A percentile compares a stretch with the other conserved stretches of the same genome.
Conservation (phyloP, 2,329 filamentous ascomycete species). For the Fusarium sp. region DNA sequence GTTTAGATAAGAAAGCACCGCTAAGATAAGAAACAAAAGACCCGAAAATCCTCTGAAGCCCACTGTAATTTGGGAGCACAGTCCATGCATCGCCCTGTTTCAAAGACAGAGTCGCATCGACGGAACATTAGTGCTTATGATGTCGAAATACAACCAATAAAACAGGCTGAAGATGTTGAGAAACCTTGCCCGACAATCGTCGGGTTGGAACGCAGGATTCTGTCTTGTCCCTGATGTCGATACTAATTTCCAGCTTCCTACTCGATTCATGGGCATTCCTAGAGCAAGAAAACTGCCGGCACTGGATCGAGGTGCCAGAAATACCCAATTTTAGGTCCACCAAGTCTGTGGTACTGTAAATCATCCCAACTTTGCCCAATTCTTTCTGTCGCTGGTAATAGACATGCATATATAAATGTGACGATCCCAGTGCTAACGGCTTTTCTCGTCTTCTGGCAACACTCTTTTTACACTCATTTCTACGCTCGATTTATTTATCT, state of each 20-base stretch:
- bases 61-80: not conserved
- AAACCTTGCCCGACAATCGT: not conserved
- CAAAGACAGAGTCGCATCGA: not conserved
- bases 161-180: not conserved
- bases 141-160: not conserved
- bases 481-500: accelerated
- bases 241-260: not conserved
- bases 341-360: accelerated
- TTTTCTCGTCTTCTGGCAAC: not conserved
- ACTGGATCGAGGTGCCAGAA: not conserved
- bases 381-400: not conserved
- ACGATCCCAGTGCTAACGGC: accelerated
- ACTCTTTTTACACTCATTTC: not conserved
- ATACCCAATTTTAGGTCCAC: accelerated
- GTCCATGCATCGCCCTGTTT: not conserved
- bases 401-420: not conserved
- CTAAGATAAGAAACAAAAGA: not conserved
- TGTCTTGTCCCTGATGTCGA: not conserved
- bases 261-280: not conserved
- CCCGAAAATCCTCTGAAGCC: not conserved
- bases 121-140: not conserved
- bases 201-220: not conserved
- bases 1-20: not conserved
- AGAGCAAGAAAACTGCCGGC: not conserved
- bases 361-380: accelerated